Conservation (phyloP, 805 yeast species). For the Pichia eremophila region DNA sequence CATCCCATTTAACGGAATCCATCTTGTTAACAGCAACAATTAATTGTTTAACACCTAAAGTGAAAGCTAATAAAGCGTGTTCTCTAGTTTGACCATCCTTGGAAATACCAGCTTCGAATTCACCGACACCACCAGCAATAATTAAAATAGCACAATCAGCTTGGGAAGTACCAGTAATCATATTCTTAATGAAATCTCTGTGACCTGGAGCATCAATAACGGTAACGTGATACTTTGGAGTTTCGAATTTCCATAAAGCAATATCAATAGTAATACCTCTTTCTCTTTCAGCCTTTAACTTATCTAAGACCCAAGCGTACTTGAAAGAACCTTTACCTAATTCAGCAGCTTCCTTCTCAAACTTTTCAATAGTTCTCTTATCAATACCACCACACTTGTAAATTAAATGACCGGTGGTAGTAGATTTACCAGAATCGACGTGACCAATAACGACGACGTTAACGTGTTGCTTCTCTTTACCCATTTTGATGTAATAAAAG, state of each 20-base stretch:
- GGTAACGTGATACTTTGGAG: conserved; percentile 82
- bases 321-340: conserved; percentile 96
- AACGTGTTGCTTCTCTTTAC: conserved; percentile 95
- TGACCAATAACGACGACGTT: conserved; percentile 99
- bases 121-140: conserved; percentile 90
- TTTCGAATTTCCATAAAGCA: conserved; percentile 88
- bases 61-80: conserved; percentile 85
- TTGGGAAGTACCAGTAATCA: conserved; percentile 93
- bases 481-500: conserved; percentile 30
- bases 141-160: conserved; percentile 88
- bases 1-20: conserved; percentile 87
- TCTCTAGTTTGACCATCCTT: conserved; percentile 94
- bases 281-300: conserved; percentile 91
- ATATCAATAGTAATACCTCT: conserved; percentile 96
- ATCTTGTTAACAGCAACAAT: conserved; percentile 90
- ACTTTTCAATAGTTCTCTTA: conserved; percentile 97
- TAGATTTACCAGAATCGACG: conserved; percentile 99
- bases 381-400: conserved; percentile 99
- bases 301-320: conserved; percentile 96
- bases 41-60: conserved; percentile 80
- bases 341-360: conserved; percentile 96
- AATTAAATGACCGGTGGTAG: conserved; percentile 99
- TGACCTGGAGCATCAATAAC: conserved; percentile 95
- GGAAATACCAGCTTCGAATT: conserved; percentile 92
- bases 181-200: conserved; percentile 93